phyloP scores from a whole-genome alignment of 345 rosid species.

The Gossypium bickii region DNA sequence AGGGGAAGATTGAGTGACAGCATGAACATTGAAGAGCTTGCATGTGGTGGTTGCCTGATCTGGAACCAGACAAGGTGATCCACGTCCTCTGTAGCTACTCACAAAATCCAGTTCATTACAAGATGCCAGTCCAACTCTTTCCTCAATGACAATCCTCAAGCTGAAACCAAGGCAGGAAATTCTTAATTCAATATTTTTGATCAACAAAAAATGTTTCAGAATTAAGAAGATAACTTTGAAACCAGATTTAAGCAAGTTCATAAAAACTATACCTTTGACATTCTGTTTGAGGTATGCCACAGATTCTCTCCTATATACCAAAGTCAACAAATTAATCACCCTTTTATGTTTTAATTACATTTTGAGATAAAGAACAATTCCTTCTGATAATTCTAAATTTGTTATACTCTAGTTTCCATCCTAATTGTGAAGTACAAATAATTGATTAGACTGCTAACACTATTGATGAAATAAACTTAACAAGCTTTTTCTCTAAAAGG shows the following conservation, averaged over 20 bases:
- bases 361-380: constrained; percentile 4
- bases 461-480: neutral
- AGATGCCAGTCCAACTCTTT: constrained; percentile 13
- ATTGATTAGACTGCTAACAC: neutral
- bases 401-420: neutral
- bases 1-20: constrained; percentile 64
- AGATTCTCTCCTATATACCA: constrained; percentile 6
- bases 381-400: neutral
- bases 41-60: constrained; percentile 16
- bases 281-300: constrained; percentile 1
- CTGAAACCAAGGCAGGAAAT: neutral
- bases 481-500: neutral
- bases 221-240: neutral
- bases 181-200: neutral
- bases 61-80: constrained; percentile 16
- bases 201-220: neutral
- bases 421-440: neutral
- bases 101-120: constrained; percentile 12
- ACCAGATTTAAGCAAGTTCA: neutral
- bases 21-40: constrained; percentile 19
- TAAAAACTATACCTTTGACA: neutral
- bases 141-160: constrained; percentile 8
- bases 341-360: neutral
- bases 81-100: constrained; percentile 3
- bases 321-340: neutral